Percentiles rank a stretch among this genome's conserved stretches.
Conservation (phyloP, 495 filamentous ascomycete species). For the Polyplosphaeria fusca region DNA sequence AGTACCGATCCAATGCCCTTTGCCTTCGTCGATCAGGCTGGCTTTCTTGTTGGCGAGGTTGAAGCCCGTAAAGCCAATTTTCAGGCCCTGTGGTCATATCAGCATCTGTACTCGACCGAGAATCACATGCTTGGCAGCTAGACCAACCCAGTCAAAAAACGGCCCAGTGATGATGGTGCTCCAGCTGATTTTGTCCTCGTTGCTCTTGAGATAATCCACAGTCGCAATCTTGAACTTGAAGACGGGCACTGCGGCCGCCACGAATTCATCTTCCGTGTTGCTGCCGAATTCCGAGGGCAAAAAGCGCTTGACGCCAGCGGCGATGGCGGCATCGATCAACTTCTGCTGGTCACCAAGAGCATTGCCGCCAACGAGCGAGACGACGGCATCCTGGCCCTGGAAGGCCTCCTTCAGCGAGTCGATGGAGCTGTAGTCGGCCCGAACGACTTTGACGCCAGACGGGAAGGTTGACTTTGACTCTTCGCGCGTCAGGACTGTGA, state of each 20-base stretch:
- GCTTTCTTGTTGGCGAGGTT: constrained; percentile 44
- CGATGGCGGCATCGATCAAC: constrained; percentile 42
- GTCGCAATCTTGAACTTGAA: constrained; percentile 48
- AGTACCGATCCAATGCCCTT: constrained; percentile 41
- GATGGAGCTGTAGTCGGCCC: constrained; percentile 63
- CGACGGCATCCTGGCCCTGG: constrained; percentile 49
- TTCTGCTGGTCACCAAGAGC: constrained; percentile 34
- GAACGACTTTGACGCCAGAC: constrained; percentile 45
- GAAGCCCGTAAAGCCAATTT: constrained; percentile 48
- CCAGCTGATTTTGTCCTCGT: constrained; percentile 49
- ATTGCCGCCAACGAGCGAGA: constrained; percentile 40
- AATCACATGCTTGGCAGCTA: too few relatives aligned
- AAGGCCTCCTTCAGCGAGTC: constrained; percentile 47
- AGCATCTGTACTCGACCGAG: background rate
- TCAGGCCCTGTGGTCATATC: constrained; percentile 3
- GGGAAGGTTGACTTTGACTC: constrained; percentile 45
- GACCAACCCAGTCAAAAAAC: constrained; percentile 55
- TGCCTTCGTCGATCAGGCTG: constrained; percentile 48
- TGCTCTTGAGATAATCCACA: constrained; percentile 48
- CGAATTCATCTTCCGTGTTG: constrained; percentile 39
- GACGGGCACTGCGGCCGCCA: constrained; percentile 44
- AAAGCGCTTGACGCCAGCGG: constrained; percentile 43
- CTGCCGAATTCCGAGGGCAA: constrained; percentile 44
- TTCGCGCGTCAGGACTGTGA: constrained; percentile 50
- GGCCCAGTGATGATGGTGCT: constrained; percentile 48